Percentiles rank a stretch among this genome's conserved stretches.
These are phyloP conservation scores for Penicillium sp. DNA, from an alignment of 2,329 filamentous ascomycete species.

Conservation along the genomic window DNA sequence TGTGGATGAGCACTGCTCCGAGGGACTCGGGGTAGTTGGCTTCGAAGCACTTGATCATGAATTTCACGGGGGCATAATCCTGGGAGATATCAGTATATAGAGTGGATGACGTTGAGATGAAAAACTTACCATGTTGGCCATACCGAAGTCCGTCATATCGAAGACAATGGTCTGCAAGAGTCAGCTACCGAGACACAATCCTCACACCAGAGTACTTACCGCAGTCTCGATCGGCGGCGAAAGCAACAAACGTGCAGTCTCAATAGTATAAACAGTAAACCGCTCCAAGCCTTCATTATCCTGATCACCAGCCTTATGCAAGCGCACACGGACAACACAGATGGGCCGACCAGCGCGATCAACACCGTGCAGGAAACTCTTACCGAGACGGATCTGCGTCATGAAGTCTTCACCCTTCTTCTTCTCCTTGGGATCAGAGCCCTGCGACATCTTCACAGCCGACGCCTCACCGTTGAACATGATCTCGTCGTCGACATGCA, in stretches of 20 bases:
- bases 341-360: constrained; percentile 85
- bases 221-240: constrained; percentile 83
- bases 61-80: constrained; percentile 95
- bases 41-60: constrained; percentile 99
- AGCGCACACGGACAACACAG: constrained; percentile 76
- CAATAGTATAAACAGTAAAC: constrained; percentile 91
- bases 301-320: constrained; percentile 82
- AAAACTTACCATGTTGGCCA: constrained; percentile 81
- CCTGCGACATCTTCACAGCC: constrained; percentile 62
- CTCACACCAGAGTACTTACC: constrained; percentile 55
- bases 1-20: constrained; percentile 87
- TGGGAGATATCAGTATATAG: constrained; percentile 32
- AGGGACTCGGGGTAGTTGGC: constrained; percentile 96
- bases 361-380: constrained; percentile 84
- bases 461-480: constrained; percentile 72
- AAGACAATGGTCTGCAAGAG: constrained; percentile 76
- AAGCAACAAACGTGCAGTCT: constrained; percentile 85
- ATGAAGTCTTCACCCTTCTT: constrained; percentile 76
- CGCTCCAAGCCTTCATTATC: constrained; percentile 77
- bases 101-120: not conserved
- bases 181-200: constrained; percentile 20
- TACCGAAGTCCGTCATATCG: constrained; percentile 89
- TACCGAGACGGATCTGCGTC: constrained; percentile 80
- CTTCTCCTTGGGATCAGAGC: constrained; percentile 60
- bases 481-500: constrained; percentile 87